These are phyloP conservation scores for Amanita jacksonii DNA, from an alignment of 768 basidiomycete genomes.

Conservation along the genomic window DNA sequence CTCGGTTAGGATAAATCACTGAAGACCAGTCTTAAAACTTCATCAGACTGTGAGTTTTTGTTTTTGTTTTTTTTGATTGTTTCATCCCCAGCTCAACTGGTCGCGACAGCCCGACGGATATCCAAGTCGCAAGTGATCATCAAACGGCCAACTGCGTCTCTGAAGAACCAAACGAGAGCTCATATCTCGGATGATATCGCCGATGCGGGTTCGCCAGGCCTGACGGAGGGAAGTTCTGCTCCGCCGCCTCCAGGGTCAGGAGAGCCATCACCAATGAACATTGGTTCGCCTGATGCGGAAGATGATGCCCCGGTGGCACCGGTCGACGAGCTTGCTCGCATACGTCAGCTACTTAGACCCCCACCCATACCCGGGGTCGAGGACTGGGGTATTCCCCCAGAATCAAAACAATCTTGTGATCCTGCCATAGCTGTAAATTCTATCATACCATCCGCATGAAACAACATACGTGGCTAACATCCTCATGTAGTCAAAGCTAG, in stretches of 20 bases:
- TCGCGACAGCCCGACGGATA: conserved; percentile 27
- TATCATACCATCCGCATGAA: background rate
- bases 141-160: conserved; percentile 36
- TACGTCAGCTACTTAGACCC: conserved; percentile 51
- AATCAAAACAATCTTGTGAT: conserved; percentile 45
- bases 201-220: conserved; percentile 9
- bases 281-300: conserved; percentile 12
- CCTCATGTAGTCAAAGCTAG: conserved; percentile 58
- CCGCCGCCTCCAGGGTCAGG: background rate
- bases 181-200: conserved; percentile 39
- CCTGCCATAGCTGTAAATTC: conserved; percentile 48
- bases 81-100: background rate
- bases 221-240: background rate
- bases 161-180: conserved; percentile 39
- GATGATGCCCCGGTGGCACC: conserved; percentile 13
- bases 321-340: conserved; percentile 40
- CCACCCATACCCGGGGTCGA: conserved; percentile 51
- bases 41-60: conserved; percentile 32
- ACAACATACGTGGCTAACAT: background rate
- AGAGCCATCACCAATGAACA: conserved; percentile 6
- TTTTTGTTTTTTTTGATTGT: conserved; percentile 10
- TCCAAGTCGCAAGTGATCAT: conserved; percentile 54
- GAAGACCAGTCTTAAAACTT: conserved; percentile 26
- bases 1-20: conserved; percentile 55
- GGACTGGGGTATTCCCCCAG: conserved; percentile 74